Conservation (phyloP, 345 rosid species). For the Syzygium grande region DNA sequence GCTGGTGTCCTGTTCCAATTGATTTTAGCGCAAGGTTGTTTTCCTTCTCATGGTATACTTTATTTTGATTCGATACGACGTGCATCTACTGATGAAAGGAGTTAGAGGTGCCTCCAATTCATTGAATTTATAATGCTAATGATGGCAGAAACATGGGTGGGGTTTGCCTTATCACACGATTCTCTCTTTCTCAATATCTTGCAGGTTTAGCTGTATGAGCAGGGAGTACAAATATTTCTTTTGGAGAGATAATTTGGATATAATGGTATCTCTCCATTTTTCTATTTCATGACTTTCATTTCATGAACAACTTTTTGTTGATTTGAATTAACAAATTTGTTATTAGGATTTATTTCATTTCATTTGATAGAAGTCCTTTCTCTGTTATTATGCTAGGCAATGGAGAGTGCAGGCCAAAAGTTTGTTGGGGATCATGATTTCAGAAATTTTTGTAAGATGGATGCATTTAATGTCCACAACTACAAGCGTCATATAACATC, state of each 20-base stretch:
- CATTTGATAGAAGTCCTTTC: not conserved
- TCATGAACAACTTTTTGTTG: not conserved
- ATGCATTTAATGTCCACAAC: constrained; percentile 79
- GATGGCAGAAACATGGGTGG: not conserved
- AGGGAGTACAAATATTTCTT: constrained; percentile 83
- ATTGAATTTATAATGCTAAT: not conserved
- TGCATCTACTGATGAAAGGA: not conserved
- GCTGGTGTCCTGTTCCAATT: constrained; percentile 85
- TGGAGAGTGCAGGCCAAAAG: constrained; percentile 79
- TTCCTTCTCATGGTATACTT: not conserved
- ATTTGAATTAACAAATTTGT: not conserved
- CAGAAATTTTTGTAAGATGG: constrained; percentile 96
- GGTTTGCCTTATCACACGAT: not conserved
- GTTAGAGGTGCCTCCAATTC: not conserved
- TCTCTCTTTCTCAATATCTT: not conserved
- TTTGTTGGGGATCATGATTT: constrained; percentile 88
- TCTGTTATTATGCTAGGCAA: constrained; percentile 36
- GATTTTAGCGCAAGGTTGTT: constrained; percentile 90
- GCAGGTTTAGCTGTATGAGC: constrained; percentile 82
- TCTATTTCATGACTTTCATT: not conserved
- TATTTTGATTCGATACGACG: not conserved
- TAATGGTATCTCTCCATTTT: constrained; percentile 34
- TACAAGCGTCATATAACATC: constrained; percentile 53
- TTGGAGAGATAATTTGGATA: constrained; percentile 64
- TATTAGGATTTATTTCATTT: not conserved